These are phyloP conservation scores for Mycena epipterygia DNA, from an alignment of 768 basidiomycete species.

Conservation along the genomic window DNA sequence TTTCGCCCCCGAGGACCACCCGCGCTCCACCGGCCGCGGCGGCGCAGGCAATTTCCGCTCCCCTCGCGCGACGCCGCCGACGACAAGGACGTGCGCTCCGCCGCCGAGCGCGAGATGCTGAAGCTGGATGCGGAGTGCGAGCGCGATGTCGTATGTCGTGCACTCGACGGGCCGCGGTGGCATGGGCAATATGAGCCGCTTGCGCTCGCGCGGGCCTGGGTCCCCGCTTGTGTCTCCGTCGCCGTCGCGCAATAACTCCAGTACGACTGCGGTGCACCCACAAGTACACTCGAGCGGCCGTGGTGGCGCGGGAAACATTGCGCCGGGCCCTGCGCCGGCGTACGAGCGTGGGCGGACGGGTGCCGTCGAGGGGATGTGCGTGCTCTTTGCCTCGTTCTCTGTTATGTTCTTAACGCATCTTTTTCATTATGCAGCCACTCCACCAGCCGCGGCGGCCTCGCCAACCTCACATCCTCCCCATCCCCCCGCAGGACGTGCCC, in stretches of 20 bases:
- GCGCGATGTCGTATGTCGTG: slow-evolving; percentile 44
- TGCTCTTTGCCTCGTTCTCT: slow-evolving; percentile 30
- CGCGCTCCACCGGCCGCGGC: slow-evolving; percentile 75
- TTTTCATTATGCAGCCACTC: slow-evolving; percentile 71
- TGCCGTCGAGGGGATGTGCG: slow-evolving; percentile 57
- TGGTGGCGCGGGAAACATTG: slow-evolving; percentile 75
- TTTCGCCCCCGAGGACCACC: slow-evolving; percentile 58
- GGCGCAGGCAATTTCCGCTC: slow-evolving; percentile 88
- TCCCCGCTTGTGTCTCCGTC: slow-evolving; percentile 9
- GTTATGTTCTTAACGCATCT: not conserved
- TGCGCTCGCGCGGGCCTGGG: slow-evolving; percentile 64
- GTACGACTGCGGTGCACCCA: not conserved
- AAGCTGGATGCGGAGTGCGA: slow-evolving; percentile 48
- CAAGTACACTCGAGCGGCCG: slow-evolving; percentile 67
- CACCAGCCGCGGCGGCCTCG: slow-evolving; percentile 77
- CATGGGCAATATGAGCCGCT: slow-evolving; percentile 69
- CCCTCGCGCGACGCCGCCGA: slow-evolving; percentile 70
- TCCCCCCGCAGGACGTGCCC: slow-evolving; percentile 54
- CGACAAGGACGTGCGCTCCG: slow-evolving; percentile 44
- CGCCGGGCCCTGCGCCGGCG: slow-evolving; percentile 46
- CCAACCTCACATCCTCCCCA: slow-evolving; percentile 64
- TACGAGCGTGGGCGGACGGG: slow-evolving; percentile 41
- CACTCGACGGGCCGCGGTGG: slow-evolving; percentile 79
- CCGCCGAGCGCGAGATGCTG: slow-evolving; percentile 58
- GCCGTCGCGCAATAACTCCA: no score